Base-by-base conservation (phyloP, 139 green algal genomes). In the Auxenochlorella pyrenoidosa region DNA sequence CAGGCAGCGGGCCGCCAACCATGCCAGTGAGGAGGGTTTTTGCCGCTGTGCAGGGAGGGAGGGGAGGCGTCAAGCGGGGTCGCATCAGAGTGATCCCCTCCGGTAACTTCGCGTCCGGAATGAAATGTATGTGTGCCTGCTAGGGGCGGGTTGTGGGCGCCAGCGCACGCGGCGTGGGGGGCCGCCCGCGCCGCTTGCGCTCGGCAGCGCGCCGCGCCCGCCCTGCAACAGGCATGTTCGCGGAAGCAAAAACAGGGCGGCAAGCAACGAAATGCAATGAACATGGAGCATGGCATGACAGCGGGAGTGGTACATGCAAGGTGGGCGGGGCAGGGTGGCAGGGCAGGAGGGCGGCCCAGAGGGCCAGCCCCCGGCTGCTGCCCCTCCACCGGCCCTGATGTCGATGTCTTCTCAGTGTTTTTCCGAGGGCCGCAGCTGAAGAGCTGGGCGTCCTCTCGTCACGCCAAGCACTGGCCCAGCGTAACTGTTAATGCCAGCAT, bases 231-330 rank as follows among this genome's bases (percentile, higher is more conserved):
- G 16, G 54, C 54, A 24, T 24, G 54, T 8, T 63, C 66, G 66
- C 66, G 12, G 66, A 73, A 40, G 66, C 66, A 36, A 73, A 73
- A 40, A 73, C 32, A 28, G 66, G 66, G 66, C 66, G 66, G 66
- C 66, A 73, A 73, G 63, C 63, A 71, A 73, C 66, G 66, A 73
- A 73, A 73, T 73, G 66, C 66, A 73, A 21, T 73, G 66, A 73
- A 40, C n/a, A 73, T 73, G 66, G 66, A 32, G 3, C 26, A 22
- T 32, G 63, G 63, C 34, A 36, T 73, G 66, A 22, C 54, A 63
- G 54, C 54, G 26, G 66, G 34, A 32, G 66, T 73, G 66, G 66
- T 73, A 73, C 66, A 73, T 73, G 66, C 66, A 73, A 73, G 66
- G 66, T 26, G 28, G 30, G 30, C 30, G 66, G 66, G 32, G 19